These are phyloP conservation scores for Termitomyces sp. DNA, from an alignment of 768 basidiomycete genomes.

Conservation along the genomic window DNA sequence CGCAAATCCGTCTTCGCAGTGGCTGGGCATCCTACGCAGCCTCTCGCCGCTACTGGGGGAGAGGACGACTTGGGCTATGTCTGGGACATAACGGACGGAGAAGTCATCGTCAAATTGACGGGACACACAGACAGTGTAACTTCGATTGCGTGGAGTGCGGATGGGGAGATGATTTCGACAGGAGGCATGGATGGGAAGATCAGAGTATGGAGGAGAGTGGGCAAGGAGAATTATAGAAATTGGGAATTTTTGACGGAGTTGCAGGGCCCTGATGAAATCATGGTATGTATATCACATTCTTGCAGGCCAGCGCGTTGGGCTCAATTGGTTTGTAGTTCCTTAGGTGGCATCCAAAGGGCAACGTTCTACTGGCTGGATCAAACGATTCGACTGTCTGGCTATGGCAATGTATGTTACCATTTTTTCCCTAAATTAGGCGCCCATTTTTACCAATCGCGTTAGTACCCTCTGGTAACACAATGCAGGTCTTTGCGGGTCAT, in stretches of 20 bases:
- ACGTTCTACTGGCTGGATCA: conserved; percentile 84
- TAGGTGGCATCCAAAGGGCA: conserved; percentile 94
- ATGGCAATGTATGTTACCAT: conserved; percentile 79
- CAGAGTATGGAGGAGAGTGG: conserved; percentile 86
- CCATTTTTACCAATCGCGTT: conserved; percentile 2
- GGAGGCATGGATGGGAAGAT: conserved; percentile 99
- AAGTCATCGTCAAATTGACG: conserved; percentile 77
- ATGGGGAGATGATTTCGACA: conserved; percentile 92
- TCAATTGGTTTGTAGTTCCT: conserved; percentile 63
- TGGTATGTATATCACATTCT: conserved; percentile 48
- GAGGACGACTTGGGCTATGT: conserved; percentile 95
- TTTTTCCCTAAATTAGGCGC: neutral
- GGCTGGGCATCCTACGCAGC: conserved; percentile 76
- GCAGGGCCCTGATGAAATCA: conserved; percentile 93
- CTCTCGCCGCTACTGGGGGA: conserved; percentile 87
- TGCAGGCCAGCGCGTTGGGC: conserved; percentile 1
- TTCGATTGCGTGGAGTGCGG: conserved; percentile 71
- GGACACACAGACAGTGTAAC: conserved; percentile 95
- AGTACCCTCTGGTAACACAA: conserved; percentile 94
- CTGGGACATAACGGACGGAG: conserved; percentile 84
- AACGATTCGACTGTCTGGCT: conserved; percentile 95
- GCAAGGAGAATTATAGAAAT: conserved; percentile 63
- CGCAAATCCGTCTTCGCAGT: conserved; percentile 79
- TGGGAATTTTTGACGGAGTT: conserved; percentile 97
- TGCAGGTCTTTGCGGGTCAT: conserved; percentile 96